Evolutionary conservation across 2,329 filamentous ascomycete species (phyloP), one percentile per base, ranked within the genome.

Genomic region (Apiospora phragmitis): DNA sequence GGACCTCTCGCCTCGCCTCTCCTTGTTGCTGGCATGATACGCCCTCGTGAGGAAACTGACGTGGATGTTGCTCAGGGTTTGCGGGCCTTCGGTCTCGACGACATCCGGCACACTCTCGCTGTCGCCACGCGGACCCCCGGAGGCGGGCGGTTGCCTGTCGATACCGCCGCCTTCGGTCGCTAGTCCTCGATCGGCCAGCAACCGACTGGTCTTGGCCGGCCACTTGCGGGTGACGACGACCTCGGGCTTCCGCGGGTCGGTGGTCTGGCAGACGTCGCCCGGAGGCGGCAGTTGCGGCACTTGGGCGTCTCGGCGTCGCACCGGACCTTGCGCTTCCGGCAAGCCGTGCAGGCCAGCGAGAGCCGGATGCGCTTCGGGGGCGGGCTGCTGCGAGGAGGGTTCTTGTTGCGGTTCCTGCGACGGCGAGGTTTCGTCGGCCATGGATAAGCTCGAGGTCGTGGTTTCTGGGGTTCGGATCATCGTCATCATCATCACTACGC

Each of bases 291-390:
- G 67, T 78, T 78, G 21, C 73, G 67, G 70, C 77, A 79, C 67
- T 75, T 76, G 6, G 77, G 77, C 38, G 72, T 72, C 47, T 73
- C 70, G n/a, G 76, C 75, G 65, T 79, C 77, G 70, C 77, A 79
- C 18, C 77, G 76, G 18, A 78, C 77, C 71, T 79, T 79, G 69
- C 77, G 74, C 68, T 75, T 77, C 14, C 77, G 76, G 70, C 77
- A 79, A n/a, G 68, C 51, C 16, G 68, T 70, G 42, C 70, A 70
- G 24, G 70, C 70, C 7, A 70, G 51, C 4, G 70, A 70, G 32
- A 70, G 67, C 32, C 70, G 70, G 66, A 65, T 68, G 9, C 66
- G 42, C 26, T 70, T 70, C 55, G 55, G 32, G 32, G 1, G 55
- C 9, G 18, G 55, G 55, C 32, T 62, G 55, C 7, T n/a, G n/a